Evolutionary conservation across 192 early-diverging fungal genomes (phyloP).

Genomic region (Dispira simplex): DNA sequence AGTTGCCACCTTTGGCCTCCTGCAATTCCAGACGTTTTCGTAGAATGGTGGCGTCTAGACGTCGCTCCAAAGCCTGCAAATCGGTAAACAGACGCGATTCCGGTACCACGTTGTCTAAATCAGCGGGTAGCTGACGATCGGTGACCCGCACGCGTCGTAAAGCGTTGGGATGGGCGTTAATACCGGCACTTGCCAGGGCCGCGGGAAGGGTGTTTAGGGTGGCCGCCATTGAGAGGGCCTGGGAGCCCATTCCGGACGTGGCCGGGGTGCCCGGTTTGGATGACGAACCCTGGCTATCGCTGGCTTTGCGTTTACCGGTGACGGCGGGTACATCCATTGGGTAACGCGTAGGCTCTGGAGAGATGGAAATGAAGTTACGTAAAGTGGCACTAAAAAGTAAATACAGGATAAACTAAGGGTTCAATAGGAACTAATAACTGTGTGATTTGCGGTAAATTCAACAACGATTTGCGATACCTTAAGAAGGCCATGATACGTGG

Average conservation of each 20-base stretch:
- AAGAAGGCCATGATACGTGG: too few relatives aligned
- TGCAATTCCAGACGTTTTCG: constrained; percentile 82
- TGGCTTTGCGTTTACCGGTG: too few relatives aligned
- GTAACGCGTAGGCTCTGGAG: too few relatives aligned
- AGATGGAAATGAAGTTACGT: too few relatives aligned
- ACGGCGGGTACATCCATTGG: too few relatives aligned
- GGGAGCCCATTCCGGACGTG: not conserved
- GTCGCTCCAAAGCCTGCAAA: constrained; percentile 74
- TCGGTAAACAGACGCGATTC: constrained; percentile 82
- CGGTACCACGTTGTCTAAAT: constrained; percentile 83
- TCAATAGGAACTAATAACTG: too few relatives aligned
- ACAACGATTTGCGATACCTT: too few relatives aligned
- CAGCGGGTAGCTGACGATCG: constrained; percentile 24
- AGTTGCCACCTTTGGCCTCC: constrained; percentile 61
- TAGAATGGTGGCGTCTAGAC: constrained; percentile 77
- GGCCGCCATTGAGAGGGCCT: not conserved
- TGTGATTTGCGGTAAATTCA: too few relatives aligned
- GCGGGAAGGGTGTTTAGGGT: not conserved
- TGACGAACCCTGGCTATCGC: too few relatives aligned
- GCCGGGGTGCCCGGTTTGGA: not conserved
- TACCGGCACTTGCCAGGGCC: not conserved
- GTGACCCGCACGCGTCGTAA: constrained; percentile 24
- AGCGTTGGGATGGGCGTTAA: not conserved
- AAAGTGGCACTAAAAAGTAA: too few relatives aligned
- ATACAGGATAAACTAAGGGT: too few relatives aligned